phyloP scores from a whole-genome alignment of 345 rosid genomes.

The Eucalyptus erythrocorys region DNA sequence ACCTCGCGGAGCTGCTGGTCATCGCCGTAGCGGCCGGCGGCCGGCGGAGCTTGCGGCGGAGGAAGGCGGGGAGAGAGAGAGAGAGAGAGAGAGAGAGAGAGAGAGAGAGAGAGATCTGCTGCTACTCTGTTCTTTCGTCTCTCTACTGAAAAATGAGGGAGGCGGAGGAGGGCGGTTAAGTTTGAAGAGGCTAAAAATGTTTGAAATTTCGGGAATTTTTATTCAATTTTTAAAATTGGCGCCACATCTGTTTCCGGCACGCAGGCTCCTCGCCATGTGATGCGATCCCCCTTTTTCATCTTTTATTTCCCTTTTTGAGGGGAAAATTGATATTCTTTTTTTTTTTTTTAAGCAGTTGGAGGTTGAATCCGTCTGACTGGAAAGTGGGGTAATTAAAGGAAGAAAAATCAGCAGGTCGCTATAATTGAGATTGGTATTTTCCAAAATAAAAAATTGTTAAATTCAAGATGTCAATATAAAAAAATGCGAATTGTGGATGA shows the following conservation, averaged over 20 bases:
- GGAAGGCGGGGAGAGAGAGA: background rate
- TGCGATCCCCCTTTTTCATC: background rate
- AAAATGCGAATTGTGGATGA: accelerated
- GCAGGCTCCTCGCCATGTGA: background rate
- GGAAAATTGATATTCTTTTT: background rate
- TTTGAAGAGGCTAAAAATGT: background rate
- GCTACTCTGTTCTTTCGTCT: background rate
- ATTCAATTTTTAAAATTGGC: background rate
- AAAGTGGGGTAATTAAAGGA: background rate
- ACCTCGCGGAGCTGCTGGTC: background rate
- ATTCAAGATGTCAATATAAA: accelerated
- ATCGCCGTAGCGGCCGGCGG: background rate
- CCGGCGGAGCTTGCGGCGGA: background rate
- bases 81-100: background rate
- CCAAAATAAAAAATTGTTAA: background rate
- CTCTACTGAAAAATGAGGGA: background rate
- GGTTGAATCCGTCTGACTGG: background rate
- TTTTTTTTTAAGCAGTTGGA: background rate
- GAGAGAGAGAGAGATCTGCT: background rate
- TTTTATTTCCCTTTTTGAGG: background rate
- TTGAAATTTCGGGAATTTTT: background rate
- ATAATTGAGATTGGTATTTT: background rate
- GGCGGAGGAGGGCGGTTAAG: background rate
- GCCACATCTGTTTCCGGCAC: background rate
- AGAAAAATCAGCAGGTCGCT: background rate